These are phyloP conservation scores for Saccharomyces pastorianus DNA, from an alignment of 1,139 yeast genomes.

Conservation along the genomic window DNA sequence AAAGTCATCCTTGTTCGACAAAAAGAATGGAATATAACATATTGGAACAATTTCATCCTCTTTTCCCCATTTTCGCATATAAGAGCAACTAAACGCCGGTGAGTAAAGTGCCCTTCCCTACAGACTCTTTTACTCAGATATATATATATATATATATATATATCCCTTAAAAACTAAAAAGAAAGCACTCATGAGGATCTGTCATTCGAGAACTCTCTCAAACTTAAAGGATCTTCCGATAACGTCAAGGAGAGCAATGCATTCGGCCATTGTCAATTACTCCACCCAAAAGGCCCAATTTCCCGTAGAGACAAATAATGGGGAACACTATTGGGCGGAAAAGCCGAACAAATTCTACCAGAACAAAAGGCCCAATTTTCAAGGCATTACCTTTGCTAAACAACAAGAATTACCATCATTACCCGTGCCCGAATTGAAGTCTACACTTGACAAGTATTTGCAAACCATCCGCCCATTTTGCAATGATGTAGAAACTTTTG, in stretches of 20 bases:
- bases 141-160: not conserved
- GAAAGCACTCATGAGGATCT: not conserved
- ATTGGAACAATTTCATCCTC: not conserved
- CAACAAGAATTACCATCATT: conserved; percentile 73
- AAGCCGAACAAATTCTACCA: conserved; percentile 20
- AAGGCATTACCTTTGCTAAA: conserved; percentile 65
- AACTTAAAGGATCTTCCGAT: not conserved
- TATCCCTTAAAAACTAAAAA: not conserved
- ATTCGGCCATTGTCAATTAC: not conserved
- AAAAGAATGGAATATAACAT: not conserved
- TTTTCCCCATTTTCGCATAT: not conserved
- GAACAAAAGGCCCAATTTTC: conserved; percentile 28
- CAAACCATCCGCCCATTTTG: conserved; percentile 65
- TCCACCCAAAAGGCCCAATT: conserved; percentile 5
- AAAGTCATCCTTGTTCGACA: not conserved
- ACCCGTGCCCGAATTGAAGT: conserved; percentile 78
- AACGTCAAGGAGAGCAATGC: not conserved
- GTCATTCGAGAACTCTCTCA: not conserved
- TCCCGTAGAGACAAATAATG: conserved; percentile 23
- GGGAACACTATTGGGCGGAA: conserved; percentile 24
- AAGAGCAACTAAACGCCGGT: not conserved
- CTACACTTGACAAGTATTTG: conserved; percentile 64
- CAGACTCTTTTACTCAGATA: not conserved
- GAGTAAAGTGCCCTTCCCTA: not conserved
- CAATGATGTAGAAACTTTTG: conserved; percentile 45